Evolutionary conservation across 148 eudicot species (phyloP), one percentile per base, ranked within the genome.

Genomic region (Silene conica): DNA sequence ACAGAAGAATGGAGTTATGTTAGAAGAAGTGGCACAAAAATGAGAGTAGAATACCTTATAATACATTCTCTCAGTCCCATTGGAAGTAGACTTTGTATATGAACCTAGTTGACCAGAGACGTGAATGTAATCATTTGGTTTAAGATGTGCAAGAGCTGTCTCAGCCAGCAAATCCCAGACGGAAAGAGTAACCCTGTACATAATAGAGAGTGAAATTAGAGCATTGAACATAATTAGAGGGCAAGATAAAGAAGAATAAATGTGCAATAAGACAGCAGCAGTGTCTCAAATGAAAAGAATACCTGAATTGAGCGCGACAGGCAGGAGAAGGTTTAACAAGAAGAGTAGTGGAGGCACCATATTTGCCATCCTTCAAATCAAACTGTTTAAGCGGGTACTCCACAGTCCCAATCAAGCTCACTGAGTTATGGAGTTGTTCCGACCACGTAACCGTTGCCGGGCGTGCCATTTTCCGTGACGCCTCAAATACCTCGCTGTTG

Each of bases 121-220:
- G 69, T 86, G 89, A 38, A 93, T 77, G 70, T 72, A 83, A 73
- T 93, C 96, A 61, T 84, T 65, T 56, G 71, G 82, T 74, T 89
- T 89, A 76, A 93, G 62, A 87, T 93, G 92, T 25, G 80, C 76
- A 56, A 81, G 55, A 46, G 89, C 88, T 71, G 77, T 75, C 71
- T 85, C 83, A 20, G 93, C 96, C 80, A 90, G 81, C 65, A 85
- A 83, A 68, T 69, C 78, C 98, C 88, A 78, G 86, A 90, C 82
- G 41, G 28, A 68, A 76, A 93, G 77, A 1, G 60, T 41, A 78
- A 93, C 79, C 80, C 98, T 93, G 89, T 66, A 11, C 15, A 48
- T 11, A 48, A 48, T 1, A 6, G 8, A 1, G 8, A 6, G 8
- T 46, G 50, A 46, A 55, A 55, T 14, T 55, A 18, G 19, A 55